These are phyloP conservation scores for Chytriomyces sp. DNA, from an alignment of 192 early-diverging fungal species.

Conservation along the genomic window DNA sequence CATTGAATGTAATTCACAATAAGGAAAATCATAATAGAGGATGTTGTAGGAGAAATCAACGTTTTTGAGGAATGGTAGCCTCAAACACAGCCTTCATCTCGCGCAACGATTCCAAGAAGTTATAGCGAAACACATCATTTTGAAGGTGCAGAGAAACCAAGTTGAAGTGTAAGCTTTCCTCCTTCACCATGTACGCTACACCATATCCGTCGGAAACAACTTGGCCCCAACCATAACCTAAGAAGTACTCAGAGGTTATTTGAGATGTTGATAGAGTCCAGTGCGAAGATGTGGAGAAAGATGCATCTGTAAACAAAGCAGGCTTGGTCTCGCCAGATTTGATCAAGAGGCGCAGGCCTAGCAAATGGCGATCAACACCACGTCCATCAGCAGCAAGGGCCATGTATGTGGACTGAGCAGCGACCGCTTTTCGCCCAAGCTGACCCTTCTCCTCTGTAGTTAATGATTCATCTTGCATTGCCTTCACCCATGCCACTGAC, in stretches of 20 bases:
- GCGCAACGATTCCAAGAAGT: constrained; percentile 81
- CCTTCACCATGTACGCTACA: constrained; percentile 92
- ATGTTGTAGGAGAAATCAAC: too few species aligned
- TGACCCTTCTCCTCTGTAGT: constrained; percentile 57
- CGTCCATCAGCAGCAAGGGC: constrained; percentile 72
- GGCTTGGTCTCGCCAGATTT: constrained; percentile 77
- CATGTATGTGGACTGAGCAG: constrained; percentile 80
- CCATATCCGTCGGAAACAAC: constrained; percentile 89
- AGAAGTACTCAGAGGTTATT: constrained; percentile 87
- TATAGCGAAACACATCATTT: constrained; percentile 73
- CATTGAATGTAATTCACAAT: too few species aligned
- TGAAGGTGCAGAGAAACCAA: constrained; percentile 71
- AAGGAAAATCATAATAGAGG: too few species aligned
- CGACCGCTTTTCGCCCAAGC: constrained; percentile 74
- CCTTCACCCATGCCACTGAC: constrained; percentile 77
- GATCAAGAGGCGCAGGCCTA: constrained; percentile 76
- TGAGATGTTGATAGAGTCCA: constrained; percentile 94
- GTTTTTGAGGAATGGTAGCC: constrained; percentile 54
- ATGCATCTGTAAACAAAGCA: constrained; percentile 81
- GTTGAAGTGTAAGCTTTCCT: constrained; percentile 83
- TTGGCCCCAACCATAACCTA: constrained; percentile 82
- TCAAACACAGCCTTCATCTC: constrained; percentile 84
- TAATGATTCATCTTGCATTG: constrained; percentile 72
- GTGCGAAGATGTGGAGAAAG: constrained; percentile 75
- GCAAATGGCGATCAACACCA: constrained; percentile 91